Evolutionary conservation across 2,329 filamentous ascomycete genomes (phyloP), one percentile per base, ranked within the genome.

Genomic region (Xylaria sp.): DNA sequence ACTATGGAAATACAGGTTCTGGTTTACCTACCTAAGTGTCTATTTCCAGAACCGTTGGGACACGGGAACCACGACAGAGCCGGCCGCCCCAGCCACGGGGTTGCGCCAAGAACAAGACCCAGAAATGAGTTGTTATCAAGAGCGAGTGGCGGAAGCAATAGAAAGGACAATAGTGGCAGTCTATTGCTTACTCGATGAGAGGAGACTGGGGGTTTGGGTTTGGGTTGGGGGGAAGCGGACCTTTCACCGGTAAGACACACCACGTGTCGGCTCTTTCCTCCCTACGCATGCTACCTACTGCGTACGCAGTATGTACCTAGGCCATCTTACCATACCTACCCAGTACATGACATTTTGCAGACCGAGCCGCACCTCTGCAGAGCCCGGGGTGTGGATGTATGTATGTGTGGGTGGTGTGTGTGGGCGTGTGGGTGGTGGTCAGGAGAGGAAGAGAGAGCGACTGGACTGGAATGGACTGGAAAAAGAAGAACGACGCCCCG

Each of bases 151-250:
- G 61, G 50, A 2, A 50, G 33, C 51, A 55, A 62, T 62, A 68
- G 39, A 55, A 68, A 50, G 58, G 53, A 62, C 58, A 68, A 65
- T 68, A 65, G 53, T 62, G n/a, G 58, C 44, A 62, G 51, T 55
- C 56, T 67, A 65, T 67, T 67, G 64, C 54, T 66, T 66, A 66
- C 59, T 22, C 47, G 39, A 53, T 59, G 39, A 55, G 42, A 47
- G 29, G n/a, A n/a, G n/a, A n/a, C n/a, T n/a, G n/a, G n/a, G n/a
- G n/a, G n/a, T n/a, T n/a, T n/a, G n/a, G n/a, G n/a, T n/a, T n/a
- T n/a, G n/a, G n/a, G n/a, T n/a, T n/a, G n/a, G n/a, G n/a, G n/a
- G n/a, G n/a, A n/a, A 51, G 39, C n/a, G 39, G 22, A 31, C 20
- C 17, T 33, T 33, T 61, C 61, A 64, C 65, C 56, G 61, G 55